Conservation (phyloP, 495 filamentous ascomycete species). For the Tuber melanosporum region DNA sequence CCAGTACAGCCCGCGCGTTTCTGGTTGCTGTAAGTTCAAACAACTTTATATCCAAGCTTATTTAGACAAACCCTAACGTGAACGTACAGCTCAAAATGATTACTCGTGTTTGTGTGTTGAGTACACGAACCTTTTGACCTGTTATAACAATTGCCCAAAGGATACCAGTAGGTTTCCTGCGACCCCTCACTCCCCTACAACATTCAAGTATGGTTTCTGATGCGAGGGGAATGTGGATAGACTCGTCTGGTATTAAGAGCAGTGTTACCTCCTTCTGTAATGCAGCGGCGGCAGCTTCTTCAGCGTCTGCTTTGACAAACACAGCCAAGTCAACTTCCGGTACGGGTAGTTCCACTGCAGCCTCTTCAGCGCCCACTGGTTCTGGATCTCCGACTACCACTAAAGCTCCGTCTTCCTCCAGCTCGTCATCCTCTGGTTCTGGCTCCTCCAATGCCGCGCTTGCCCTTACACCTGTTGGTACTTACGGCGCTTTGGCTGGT, state of each 20-base stretch:
- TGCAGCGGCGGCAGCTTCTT: conserved; percentile 41
- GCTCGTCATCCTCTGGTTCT: conserved; percentile 24
- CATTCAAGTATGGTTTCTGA: not conserved
- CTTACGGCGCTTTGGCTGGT: conserved; percentile 33
- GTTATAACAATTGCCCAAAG: conserved; percentile 47
- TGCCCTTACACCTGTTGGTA: conserved; percentile 26
- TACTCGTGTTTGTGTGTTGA: conserved; percentile 30
- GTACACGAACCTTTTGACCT: conserved; percentile 36
- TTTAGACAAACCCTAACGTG: conserved; percentile 1
- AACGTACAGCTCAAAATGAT: conserved; percentile 18
- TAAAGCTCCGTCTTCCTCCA: conserved; percentile 12
- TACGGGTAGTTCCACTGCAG: conserved; percentile 11
- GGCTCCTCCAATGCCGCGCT: conserved; percentile 14
- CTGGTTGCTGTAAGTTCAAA: conserved; percentile 38
- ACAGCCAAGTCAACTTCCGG: conserved; percentile 17
- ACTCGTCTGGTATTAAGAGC: conserved; percentile 34
- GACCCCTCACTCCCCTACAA: not conserved
- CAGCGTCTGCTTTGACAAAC: conserved; percentile 23
- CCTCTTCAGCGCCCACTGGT: conserved; percentile 5
- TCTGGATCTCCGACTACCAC: not conserved
- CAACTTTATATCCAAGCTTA: not conserved
- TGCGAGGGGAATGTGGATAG: conserved; percentile 8
- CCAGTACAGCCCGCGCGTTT: conserved; percentile 32
- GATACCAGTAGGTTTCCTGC: conserved; percentile 24
- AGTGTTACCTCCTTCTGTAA: conserved; percentile 42